Evolutionary conservation across 2,329 filamentous ascomycete genomes (phyloP), one percentile per base, ranked within the genome.

Genomic region (Pseudogymnoascus sp.): DNA sequence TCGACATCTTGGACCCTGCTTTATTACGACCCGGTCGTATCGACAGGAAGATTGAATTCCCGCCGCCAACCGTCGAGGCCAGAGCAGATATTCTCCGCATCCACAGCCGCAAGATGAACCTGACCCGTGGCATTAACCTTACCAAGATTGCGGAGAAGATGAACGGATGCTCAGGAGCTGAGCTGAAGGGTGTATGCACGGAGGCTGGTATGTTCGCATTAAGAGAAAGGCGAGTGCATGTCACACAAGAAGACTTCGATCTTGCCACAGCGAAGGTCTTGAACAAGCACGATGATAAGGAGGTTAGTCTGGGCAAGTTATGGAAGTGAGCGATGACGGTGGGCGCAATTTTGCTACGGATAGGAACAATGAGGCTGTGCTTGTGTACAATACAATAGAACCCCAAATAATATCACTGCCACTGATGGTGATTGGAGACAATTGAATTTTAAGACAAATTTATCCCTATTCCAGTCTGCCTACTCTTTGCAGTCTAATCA

Each of bases 91-190:
- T 99, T 78, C 81, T 99, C 68, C 89, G 94, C 67, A 99, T 99
- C 70, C 94, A 99, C 79, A 95, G 89, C 69, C 86, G 94, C 70
- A 96, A 92, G 77, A 99, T 99, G 94, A 99, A 99, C 78, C 77
- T 99, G 69, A 99, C 94, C 12, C 85, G 94, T 71, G 94, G 94
- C 59, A 97, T 99, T 79, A 96, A 99, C 77, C 80, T 99, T 66
- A 96, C 84, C 70, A 99, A 99, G 85, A 96, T 97, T 70, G 94
- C 94, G 30, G 94, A 99, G 81, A 97, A 97, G 84, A 99, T 99
- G 94, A 97, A 97, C 71, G 94, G 94, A 59, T 99, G 94, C 77
- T 97, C 92, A 2, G 94, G 94, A 64, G 94, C 94, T 60, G 94
- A 99, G 77, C 78, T 99, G 69, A 99, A 99, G 85, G 94, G 94